These are phyloP conservation scores for bread wheat (Triticum aestivum) DNA, from an alignment of 176 grass and related monocot genomes.

Conservation along the genomic window DNA sequence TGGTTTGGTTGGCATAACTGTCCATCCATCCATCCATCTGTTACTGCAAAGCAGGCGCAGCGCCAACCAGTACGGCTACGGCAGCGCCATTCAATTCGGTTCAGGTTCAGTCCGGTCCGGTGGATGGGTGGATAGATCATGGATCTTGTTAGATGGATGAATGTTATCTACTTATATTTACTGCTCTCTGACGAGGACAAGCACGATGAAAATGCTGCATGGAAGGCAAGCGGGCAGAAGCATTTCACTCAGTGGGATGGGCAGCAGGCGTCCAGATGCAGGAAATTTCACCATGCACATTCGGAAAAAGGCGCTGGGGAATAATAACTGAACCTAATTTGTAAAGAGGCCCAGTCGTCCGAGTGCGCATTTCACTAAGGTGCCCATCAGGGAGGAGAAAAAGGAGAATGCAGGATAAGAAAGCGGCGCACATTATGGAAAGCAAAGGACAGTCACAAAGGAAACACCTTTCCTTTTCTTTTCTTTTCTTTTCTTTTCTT, in stretches of 20 bases:
- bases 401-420: slow-evolving; percentile 16
- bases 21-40: neutral
- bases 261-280: neutral
- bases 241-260: neutral
- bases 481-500: neutral
- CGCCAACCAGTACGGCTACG: neutral
- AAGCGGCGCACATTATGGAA: neutral
- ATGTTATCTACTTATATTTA: neutral
- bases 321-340: neutral
- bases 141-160: neutral
- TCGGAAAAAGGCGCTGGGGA: neutral
- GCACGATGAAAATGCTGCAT: neutral
- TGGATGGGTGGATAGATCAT: neutral
- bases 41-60: neutral
- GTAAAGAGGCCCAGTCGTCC: neutral
- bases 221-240: neutral
- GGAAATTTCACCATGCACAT: neutral
- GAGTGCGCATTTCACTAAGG: neutral
- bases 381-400: neutral
- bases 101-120: neutral
- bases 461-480: too few relatives aligned
- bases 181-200: neutral
- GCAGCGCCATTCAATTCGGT: neutral
- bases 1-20: neutral
- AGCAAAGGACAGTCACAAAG: neutral